These are phyloP conservation scores for Elongisporangium anandrum DNA, from an alignment of 352 stramenopile genomes.

Conservation along the genomic window DNA sequence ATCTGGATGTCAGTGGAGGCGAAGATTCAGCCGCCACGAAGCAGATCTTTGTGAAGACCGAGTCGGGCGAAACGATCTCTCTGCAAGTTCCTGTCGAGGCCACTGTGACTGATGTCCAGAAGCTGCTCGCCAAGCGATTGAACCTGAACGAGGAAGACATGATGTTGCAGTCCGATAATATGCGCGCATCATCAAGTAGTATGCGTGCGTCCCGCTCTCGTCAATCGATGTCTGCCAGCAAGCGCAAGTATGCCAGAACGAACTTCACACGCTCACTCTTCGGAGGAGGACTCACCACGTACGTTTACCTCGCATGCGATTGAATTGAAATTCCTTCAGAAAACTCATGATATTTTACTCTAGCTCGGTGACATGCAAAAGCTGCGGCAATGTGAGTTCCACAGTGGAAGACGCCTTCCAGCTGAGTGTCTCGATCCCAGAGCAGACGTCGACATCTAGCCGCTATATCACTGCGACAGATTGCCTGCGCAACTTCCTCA, in stretches of 20 bases:
- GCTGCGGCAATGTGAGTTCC: constrained; percentile 43
- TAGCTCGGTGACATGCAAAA: constrained; percentile 38
- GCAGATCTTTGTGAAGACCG: constrained; percentile 64
- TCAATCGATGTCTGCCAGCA: constrained; percentile 1
- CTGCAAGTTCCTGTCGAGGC: constrained; percentile 44
- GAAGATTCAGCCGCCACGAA: constrained; percentile 23
- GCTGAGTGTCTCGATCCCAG: constrained; percentile 50
- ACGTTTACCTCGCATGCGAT: constrained; percentile 6
- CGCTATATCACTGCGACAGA: constrained; percentile 24
- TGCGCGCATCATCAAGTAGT: constrained; percentile 9
- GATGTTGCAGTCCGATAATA: constrained; percentile 23
- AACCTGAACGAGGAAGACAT: constrained; percentile 54
- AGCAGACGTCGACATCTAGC: constrained; percentile 1
- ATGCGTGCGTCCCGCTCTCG: constrained; percentile 3
- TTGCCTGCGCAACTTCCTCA: constrained; percentile 49
- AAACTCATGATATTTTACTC: not conserved
- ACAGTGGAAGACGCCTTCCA: constrained; percentile 62
- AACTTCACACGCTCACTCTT: constrained; percentile 66
- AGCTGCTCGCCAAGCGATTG: constrained; percentile 46
- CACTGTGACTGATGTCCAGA: constrained; percentile 45
- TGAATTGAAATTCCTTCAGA: not conserved
- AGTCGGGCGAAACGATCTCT: constrained; percentile 53
- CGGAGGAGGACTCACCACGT: constrained; percentile 47
- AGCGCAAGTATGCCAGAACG: constrained; percentile 35
- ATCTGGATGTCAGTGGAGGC: not conserved